Evolutionary conservation across 257 asterid species (phyloP).

Genomic region (Penstemon newberryi): DNA sequence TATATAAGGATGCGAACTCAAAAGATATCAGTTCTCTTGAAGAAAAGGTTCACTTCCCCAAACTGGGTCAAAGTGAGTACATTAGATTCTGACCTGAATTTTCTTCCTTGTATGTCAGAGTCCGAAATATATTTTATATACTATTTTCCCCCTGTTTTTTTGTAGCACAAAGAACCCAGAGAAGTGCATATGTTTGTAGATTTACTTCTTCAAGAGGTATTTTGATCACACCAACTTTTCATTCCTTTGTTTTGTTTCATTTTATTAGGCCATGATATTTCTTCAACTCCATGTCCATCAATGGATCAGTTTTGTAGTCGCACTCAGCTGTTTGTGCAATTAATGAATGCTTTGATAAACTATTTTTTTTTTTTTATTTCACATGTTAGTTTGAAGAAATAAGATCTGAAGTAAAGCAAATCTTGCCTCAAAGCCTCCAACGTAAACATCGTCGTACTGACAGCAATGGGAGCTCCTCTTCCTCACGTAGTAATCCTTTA

Average conservation of each 20-base stretch:
- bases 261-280: conserved; percentile 14
- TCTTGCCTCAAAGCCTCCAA: conserved; percentile 71
- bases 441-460: conserved; percentile 79
- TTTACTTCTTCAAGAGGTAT: conserved; percentile 90
- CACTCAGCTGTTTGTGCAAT: neutral
- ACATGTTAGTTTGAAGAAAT: conserved; percentile 57
- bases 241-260: conserved; percentile 1
- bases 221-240: conserved; percentile 5
- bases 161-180: conserved; percentile 96
- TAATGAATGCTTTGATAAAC: conserved; percentile 1
- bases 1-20: conserved; percentile 81
- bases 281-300: conserved; percentile 3
- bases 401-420: conserved; percentile 63
- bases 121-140: conserved; percentile 9
- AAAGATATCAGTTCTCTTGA: conserved; percentile 72
- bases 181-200: conserved; percentile 99
- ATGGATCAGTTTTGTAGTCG: conserved; percentile 1
- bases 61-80: conserved; percentile 89
- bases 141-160: conserved; percentile 24
- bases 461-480: conserved; percentile 91
- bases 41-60: conserved; percentile 89
- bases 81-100: conserved; percentile 7
- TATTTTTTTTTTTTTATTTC: conserved; percentile 30
- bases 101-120: conserved; percentile 12
- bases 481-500: conserved; percentile 92